Evolutionary conservation across 2,329 filamentous ascomycete genomes (phyloP).

Genomic region (Fusarium burgessii): DNA sequence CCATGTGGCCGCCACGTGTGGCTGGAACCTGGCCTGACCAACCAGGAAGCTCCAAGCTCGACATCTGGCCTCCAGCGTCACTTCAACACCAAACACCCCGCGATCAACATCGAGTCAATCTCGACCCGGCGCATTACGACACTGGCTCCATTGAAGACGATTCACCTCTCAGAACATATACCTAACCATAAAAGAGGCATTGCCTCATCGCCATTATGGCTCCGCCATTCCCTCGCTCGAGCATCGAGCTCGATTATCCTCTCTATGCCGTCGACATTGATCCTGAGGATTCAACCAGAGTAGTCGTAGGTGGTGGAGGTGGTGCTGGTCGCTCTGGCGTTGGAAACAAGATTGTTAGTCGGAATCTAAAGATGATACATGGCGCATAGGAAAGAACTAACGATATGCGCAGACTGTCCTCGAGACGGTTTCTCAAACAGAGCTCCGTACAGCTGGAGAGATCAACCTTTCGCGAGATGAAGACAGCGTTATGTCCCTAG

Average conservation of each 20-base stretch:
- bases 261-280: slow-evolving; percentile 92
- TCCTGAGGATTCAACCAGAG: slow-evolving; percentile 77
- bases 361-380: neutral
- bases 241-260: slow-evolving; percentile 81
- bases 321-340: slow-evolving; percentile 85
- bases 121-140: slow-evolving; percentile 10
- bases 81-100: slow-evolving; percentile 29
- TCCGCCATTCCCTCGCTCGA: slow-evolving; percentile 63
- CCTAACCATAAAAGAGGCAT: slow-evolving; percentile 18
- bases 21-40: slow-evolving; percentile 24
- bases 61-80: slow-evolving; percentile 46
- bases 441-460: slow-evolving; percentile 75
- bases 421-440: slow-evolving; percentile 73
- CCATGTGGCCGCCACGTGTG: slow-evolving; percentile 11
- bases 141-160: neutral
- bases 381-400: slow-evolving; percentile 13
- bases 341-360: slow-evolving; percentile 83
- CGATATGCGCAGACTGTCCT: slow-evolving; percentile 70
- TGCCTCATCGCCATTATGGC: slow-evolving; percentile 50
- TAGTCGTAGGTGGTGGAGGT: slow-evolving; percentile 89
- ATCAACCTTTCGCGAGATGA: slow-evolving; percentile 84
- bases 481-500: slow-evolving; percentile 89
- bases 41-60: slow-evolving; percentile 39
- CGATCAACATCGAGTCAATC: slow-evolving; percentile 26
- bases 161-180: neutral